Base-by-base conservation (phyloP, 768 basidiomycete genomes). In the Trametes gibbosa region DNA sequence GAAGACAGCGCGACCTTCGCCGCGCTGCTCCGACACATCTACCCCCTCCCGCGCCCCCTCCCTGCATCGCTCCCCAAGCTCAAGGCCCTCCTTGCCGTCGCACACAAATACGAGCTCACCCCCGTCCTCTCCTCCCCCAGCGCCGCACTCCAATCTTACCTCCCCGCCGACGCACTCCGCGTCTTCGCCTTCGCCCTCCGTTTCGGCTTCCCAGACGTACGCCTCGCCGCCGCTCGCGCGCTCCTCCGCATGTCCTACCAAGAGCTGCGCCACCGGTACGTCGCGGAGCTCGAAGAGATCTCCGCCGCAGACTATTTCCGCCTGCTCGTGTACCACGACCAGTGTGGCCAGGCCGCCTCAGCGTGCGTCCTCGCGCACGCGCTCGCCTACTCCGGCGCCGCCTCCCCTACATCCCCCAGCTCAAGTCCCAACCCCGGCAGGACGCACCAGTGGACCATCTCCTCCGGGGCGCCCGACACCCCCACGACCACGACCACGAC, bases 291-390 rank as follows among this genome's bases (percentile, higher is more conserved):
- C 21, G 74, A 74, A 55, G 69, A 72, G 43, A 76, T 81, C 56
- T 72, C 74, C 1, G 78, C 73, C 5, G 76, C 73, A 12, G 73
- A 72, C 34, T 73, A 76, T 55, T 71, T 75, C 66, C 75, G 74
- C 25, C 69, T 81, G 35, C 73, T 76, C 46, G 69, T 74, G 34
- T 81, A 79, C 61, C 77, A 78, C 63, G 67, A 69, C 37, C 55
- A 67, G 32, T 79, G 79, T 59, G 76, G 75, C 7, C 68, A 53
- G 14, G 63, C 49, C 27, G 63, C 64, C 3, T 40, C 58, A 3
- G 52, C 25, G 10, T 42, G 40, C 48, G 53, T 60, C 17, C 50
- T 55, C 14, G 25, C 29, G 23, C 45, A 53, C 37, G 59, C 60
- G n/a, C 53, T 64, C 48, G 9, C 24, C 21, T 64, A 59, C 54